Evolutionary conservation across 2,329 filamentous ascomycete genomes (phyloP).

Genomic region (Colletotrichum kahawae): DNA sequence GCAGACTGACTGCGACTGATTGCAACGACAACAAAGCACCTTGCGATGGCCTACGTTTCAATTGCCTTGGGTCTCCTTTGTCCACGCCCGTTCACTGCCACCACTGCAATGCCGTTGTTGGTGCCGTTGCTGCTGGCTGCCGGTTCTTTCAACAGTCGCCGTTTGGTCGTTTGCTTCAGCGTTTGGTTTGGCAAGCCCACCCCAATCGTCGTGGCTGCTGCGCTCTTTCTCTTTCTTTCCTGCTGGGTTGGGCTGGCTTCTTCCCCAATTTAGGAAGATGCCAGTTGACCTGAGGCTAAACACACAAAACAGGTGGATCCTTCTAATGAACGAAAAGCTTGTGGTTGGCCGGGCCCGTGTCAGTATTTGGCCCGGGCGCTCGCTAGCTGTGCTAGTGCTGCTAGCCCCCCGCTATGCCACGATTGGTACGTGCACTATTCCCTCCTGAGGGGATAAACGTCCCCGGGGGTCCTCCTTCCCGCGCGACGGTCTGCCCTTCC

Average conservation of each 20-base stretch:
- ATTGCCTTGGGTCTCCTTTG: not conserved
- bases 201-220: not conserved
- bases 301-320: not conserved
- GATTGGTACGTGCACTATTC: not conserved
- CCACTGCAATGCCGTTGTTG: not conserved
- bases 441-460: not conserved
- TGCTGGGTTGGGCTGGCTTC: not conserved
- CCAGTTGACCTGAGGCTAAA: not conserved
- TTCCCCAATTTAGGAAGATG: not conserved
- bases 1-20: not conserved
- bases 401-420: not conserved
- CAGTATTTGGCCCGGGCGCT: not conserved
- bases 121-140: not conserved
- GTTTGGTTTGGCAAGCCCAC: not conserved
- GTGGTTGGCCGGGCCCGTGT: conserved; percentile 10
- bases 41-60: not conserved
- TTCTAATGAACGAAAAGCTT: not conserved
- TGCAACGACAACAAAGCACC: not conserved
- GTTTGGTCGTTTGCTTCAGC: not conserved
- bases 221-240: not conserved
- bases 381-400: not conserved
- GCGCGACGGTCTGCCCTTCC: not conserved
- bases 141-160: not conserved
- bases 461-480: not conserved
- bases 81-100: not conserved